Evolutionary conservation across 495 filamentous ascomycete species (phyloP).

Genomic region (Xeromyces bisporus): DNA sequence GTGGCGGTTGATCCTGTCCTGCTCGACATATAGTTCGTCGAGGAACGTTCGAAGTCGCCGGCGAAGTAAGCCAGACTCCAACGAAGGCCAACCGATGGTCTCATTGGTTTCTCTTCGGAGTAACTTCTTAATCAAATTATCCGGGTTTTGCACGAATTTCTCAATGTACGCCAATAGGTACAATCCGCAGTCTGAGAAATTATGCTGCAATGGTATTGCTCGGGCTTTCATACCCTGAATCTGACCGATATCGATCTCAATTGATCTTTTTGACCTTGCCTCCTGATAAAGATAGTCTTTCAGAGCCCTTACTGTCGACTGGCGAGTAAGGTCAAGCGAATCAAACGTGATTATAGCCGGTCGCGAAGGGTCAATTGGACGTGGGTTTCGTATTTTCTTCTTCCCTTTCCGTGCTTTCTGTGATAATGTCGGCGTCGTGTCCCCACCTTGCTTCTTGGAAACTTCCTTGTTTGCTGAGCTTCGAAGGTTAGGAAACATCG

Average conservation of each 20-base stretch:
- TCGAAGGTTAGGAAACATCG: conserved; percentile 3
- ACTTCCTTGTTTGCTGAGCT: neutral
- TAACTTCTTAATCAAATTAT: conserved; percentile 41
- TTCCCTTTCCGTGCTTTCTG: conserved; percentile 10
- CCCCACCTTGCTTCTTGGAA: neutral
- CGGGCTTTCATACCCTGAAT: conserved; percentile 51
- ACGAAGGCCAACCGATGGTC: conserved; percentile 36
- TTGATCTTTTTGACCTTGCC: conserved; percentile 46
- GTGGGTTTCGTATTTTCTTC: conserved; percentile 13
- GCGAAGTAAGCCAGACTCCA: conserved; percentile 36
- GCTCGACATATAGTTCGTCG: conserved; percentile 29
- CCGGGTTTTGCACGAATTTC: conserved; percentile 57
- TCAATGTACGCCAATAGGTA: conserved; percentile 71
- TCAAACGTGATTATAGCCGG: conserved; percentile 78
- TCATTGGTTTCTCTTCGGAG: conserved; percentile 29
- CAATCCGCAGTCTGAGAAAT: conserved; percentile 78
- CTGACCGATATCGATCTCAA: conserved; percentile 33
- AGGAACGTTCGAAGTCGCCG: conserved; percentile 35
- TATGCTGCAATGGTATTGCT: conserved; percentile 60
- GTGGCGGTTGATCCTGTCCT: conserved; percentile 15
- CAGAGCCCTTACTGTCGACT: conserved; percentile 42
- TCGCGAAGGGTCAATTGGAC: conserved; percentile 15
- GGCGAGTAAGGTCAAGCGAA: conserved; percentile 51
- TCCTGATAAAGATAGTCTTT: conserved; percentile 66
- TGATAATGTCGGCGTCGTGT: conserved; percentile 1